phyloP scores from a whole-genome alignment of 2,329 filamentous ascomycete species.

The Pseudogymnoascus sp. region DNA sequence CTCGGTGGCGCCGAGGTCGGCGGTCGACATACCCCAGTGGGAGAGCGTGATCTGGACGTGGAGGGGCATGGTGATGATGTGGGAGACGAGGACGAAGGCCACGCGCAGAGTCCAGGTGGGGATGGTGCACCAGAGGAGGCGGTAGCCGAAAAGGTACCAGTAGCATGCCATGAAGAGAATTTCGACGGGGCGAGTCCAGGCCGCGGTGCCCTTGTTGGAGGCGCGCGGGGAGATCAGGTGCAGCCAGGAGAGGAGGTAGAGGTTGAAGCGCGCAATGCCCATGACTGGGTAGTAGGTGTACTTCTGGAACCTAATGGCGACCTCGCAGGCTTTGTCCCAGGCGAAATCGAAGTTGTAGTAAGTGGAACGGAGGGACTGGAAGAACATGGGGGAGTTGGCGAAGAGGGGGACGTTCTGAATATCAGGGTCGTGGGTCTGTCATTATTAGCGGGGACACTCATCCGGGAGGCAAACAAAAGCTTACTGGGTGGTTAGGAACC shows the following conservation, averaged over 20 bases:
- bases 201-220: conserved; percentile 50
- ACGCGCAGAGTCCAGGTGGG: conserved; percentile 52
- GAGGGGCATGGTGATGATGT: conserved; percentile 59
- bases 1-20: conserved; percentile 56
- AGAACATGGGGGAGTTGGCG: conserved; percentile 58
- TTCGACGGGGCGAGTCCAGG: conserved; percentile 63
- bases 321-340: conserved; percentile 54
- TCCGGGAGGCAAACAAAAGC: conserved; percentile 25
- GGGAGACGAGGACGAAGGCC: conserved; percentile 55
- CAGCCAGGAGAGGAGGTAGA: conserved; percentile 60
- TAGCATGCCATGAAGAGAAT: conserved; percentile 56
- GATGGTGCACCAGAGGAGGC: conserved; percentile 52
- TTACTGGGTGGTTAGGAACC: conserved; percentile 54
- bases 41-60: conserved; percentile 67
- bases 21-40: conserved; percentile 65
- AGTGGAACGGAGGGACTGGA: conserved; percentile 53
- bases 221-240: conserved; percentile 51
- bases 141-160: conserved; percentile 63
- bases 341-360: conserved; percentile 57
- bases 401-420: conserved; percentile 64
- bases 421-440: conserved; percentile 41
- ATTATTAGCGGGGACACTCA: not conserved
- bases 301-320: conserved; percentile 53
- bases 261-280: conserved; percentile 63
- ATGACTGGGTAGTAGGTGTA: conserved; percentile 65